Evolutionary conservation across 768 basidiomycete genomes (phyloP), one percentile per base, ranked within the genome.

Genomic region (Plicaturopsis crispa): DNA sequence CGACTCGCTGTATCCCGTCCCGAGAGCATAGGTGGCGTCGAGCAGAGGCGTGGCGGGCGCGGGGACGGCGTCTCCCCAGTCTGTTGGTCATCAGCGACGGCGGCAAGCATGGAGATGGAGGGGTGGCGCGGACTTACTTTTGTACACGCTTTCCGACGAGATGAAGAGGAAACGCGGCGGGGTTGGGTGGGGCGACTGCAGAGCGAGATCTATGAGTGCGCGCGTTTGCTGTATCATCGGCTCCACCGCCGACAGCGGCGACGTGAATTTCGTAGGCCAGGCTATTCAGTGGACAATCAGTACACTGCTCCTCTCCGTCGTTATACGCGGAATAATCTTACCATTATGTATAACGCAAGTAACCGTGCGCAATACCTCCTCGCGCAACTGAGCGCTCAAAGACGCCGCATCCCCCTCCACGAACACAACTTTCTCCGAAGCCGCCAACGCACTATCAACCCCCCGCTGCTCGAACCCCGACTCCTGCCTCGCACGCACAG

Each of bases 181-280:
- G 6, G 17, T 28, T 3, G 46, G 17, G 14, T 43, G 43, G 6
- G 42, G 39, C 1, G 56, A 58, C 5, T 41, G 42, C 8, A 56
- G 39, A 2, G 61, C 55, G 11, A 67, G 48, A 39, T 65, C 55
- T 20, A 65, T 40, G 30, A 69, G 49, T 11, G 53, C 51, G 14
- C 62, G 53, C 5, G 55, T 46, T 7, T 56, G 55, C 17, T 49
- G 37, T 24, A 65, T 36, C 24, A 47, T 38, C 5, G 42, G 19
- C 36, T 60, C 57, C 39, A 61, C 63, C 11, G 59, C 54, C 16
- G 38, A 13, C n/a, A 66, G 45, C 11, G 53, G 26, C 7, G 54
- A 41, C 39, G 57, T 59, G 53, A 69, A 69, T 43, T 69, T 57
- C 8, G 66, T 58, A 10, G 46, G 55, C 66, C 66, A 69, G 13